Percentiles rank a stretch among this genome's conserved stretches.
Conservation (phyloP, 1,139 yeast genomes). For the Kodamaea suecica region DNA sequence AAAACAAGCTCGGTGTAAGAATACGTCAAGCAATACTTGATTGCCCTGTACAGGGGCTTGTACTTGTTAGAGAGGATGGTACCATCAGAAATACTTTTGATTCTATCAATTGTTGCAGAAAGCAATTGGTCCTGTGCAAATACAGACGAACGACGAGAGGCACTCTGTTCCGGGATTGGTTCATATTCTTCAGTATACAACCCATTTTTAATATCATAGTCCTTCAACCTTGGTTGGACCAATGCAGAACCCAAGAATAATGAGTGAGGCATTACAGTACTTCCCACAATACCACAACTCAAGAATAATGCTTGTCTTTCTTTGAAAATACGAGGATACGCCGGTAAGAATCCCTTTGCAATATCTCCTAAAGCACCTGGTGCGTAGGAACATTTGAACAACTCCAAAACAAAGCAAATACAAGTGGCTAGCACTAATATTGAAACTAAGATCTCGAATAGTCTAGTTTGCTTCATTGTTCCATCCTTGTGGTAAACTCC, state of each 20-base stretch:
- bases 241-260: constrained; percentile 71
- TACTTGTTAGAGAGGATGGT: constrained; percentile 32
- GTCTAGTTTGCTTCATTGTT: constrained; percentile 58
- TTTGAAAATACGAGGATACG: constrained; percentile 41
- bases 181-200: constrained; percentile 11
- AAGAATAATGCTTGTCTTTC: constrained; percentile 61
- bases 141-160: constrained; percentile 8
- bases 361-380: constrained; percentile 34
- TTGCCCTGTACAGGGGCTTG: constrained; percentile 63
- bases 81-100: constrained; percentile 38
- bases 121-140: constrained; percentile 10
- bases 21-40: constrained; percentile 61
- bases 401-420: constrained; percentile 58
- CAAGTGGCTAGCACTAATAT: constrained; percentile 63
- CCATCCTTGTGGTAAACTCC: constrained; percentile 75
- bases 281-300: constrained; percentile 73
- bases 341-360: constrained; percentile 63
- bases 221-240: constrained; percentile 70
- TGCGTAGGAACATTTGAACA: constrained; percentile 49
- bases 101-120: constrained; percentile 27
- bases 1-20: constrained; percentile 62
- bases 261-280: constrained; percentile 84
- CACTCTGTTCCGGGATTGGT: constrained; percentile 21
- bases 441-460: constrained; percentile 66
- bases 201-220: constrained; percentile 55